Evolutionary conservation across 75 land plant genomes (phyloP).

Genomic region (Picea glauca): DNA sequence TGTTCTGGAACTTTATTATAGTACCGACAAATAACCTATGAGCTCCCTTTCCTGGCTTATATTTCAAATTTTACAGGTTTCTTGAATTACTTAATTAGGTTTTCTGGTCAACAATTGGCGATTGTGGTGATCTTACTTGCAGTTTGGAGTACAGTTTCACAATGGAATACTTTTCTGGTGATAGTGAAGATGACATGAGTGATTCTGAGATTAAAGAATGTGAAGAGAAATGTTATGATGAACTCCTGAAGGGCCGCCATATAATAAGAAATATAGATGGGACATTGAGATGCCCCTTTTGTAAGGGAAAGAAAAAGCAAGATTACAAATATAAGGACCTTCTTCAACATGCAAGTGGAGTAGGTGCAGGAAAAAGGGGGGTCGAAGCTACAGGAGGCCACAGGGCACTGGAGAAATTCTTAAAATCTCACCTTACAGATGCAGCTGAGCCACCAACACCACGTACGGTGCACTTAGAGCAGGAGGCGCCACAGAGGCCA

Average conservation of each 20-base stretch:
- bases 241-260: slow-evolving; percentile 26
- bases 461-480: slow-evolving; percentile 12
- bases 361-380: slow-evolving; percentile 50
- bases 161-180: background rate
- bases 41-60: background rate
- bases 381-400: slow-evolving; percentile 53
- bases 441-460: slow-evolving; percentile 17
- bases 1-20: background rate
- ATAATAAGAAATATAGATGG: slow-evolving; percentile 25
- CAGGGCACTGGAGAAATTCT: slow-evolving; percentile 42
- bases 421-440: slow-evolving; percentile 28
- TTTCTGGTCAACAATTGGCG: background rate
- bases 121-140: background rate
- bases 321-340: slow-evolving; percentile 57
- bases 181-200: slow-evolving; percentile 31
- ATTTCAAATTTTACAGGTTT: background rate
- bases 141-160: background rate
- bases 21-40: background rate
- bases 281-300: slow-evolving; percentile 61
- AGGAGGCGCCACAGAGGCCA: slow-evolving; percentile 20
- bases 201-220: slow-evolving; percentile 52
- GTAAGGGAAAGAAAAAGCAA: slow-evolving; percentile 54
- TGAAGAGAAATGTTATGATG: slow-evolving; percentile 27
- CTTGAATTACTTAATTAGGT: background rate
- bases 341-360: slow-evolving; percentile 66